Base-by-base conservation (phyloP, 495 filamentous ascomycete species). In the Aspergillus haitiensis region DNA sequence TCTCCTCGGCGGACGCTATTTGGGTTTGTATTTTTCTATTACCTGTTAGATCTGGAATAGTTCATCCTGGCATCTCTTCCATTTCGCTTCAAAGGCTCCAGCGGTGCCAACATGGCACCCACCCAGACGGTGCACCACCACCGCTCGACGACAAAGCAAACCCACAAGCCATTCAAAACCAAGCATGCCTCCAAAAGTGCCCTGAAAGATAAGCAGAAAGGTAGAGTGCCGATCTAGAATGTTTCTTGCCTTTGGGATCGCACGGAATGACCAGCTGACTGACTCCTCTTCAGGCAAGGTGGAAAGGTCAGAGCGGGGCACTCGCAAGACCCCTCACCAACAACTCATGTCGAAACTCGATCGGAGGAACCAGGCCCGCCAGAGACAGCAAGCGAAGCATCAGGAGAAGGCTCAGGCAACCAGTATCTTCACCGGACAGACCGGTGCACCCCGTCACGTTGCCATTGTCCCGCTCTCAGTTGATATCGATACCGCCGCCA, bases 281-380 rank as follows among this genome's bases (percentile, higher is more conserved):
- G 36, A 69, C 52, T 59, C 7, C 15, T 11, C 21, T 42, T 5
- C 57, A 87, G 84, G 87, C 65, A 90, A 88, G 71, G 74, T 88
- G 44, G 84, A 88, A 70, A 59, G 61, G 58, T 67, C 73, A 70
- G 64, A 88, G 75, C 74, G 77, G 69, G 83, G 86, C 39, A 78
- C 77, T 60, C 87, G 93, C 59, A 95, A 90, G 74, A 96, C 93
- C 44, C 89, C 89, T 59, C 91, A 97, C 72, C 95, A 98, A 70
- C 91, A 96, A 76, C 82, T 96, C 70, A 95, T 96, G 90, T 96
- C 93, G 37, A 98, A 97, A 75, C 78, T 98, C 72, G 91, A 96
- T 75, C 88, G 94, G 36, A 84, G 90, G 67, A 97, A 98, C 74
- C 91, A 93, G 77, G 89, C 90, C 48, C 91, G 91, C 66, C 94